Evolutionary conservation across 257 asterid species (phyloP).

Genomic region (Jaltomata sinuosa): DNA sequence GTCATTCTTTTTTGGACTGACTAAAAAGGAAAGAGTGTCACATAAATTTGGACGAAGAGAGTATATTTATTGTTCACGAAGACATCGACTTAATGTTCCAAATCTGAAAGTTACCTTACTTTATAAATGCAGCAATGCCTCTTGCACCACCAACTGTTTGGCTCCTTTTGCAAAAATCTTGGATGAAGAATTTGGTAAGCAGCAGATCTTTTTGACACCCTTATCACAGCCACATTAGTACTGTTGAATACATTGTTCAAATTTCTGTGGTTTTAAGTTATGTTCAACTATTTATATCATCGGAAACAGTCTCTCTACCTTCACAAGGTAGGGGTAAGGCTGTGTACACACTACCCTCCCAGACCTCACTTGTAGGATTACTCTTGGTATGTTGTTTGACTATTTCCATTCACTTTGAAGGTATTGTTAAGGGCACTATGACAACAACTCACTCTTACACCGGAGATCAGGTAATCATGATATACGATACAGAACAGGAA

Average conservation of each 20-base stretch:
- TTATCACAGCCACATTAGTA: not conserved
- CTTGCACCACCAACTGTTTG: conserved; percentile 95
- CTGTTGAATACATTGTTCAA: not conserved
- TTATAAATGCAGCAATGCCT: conserved; percentile 65
- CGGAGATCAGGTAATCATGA: conserved; percentile 69
- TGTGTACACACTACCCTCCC: not conserved
- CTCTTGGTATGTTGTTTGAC: not conserved
- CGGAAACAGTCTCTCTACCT: not conserved
- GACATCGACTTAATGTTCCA: not conserved
- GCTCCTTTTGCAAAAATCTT: conserved; percentile 87
- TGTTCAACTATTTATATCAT: not conserved
- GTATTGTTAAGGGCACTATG: conserved; percentile 96
- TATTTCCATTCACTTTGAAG: conserved; percentile 25
- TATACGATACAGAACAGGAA: not conserved
- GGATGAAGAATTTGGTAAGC: conserved; percentile 80
- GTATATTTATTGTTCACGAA: not conserved
- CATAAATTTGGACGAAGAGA: not conserved
- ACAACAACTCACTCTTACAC: conserved; percentile 98
- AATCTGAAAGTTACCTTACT: not conserved
- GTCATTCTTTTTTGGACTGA: not conserved
- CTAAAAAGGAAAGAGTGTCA: not conserved
- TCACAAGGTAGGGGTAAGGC: not conserved
- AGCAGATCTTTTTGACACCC: not conserved
- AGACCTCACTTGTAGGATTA: not conserved
- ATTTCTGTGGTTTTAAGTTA: not conserved